Conservation (phyloP, 768 basidiomycete genomes). For the Daedalea quercina region DNA sequence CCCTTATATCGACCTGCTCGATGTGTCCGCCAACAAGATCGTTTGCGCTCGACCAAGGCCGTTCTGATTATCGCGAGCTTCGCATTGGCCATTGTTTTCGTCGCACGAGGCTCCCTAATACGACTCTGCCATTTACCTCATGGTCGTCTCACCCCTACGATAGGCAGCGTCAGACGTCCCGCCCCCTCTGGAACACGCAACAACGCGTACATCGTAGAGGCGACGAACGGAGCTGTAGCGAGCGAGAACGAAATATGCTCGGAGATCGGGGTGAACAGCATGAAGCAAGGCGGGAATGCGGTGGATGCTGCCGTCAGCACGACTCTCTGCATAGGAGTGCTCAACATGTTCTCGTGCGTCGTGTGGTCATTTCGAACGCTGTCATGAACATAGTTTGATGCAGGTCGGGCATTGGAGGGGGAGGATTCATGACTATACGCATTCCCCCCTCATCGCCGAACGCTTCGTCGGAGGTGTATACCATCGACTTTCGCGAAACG, state of each 20-base stretch:
- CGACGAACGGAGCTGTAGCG: conserved; percentile 79
- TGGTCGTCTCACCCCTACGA: background rate
- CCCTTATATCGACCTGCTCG: too few relatives aligned
- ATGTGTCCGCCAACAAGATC: too few relatives aligned
- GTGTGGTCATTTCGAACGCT: conserved; percentile 5
- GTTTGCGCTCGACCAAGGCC: too few relatives aligned
- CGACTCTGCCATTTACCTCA: background rate
- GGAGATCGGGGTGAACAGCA: conserved; percentile 67
- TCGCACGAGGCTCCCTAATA: background rate
- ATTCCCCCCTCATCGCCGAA: conserved; percentile 46
- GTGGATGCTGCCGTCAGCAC: conserved; percentile 82
- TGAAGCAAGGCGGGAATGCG: conserved; percentile 85
- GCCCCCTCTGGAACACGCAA: conserved; percentile 30
- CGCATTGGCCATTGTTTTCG: background rate
- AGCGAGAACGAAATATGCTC: conserved; percentile 85
- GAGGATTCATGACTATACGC: conserved; percentile 82
- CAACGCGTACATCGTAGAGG: conserved; percentile 52
- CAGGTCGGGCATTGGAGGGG: conserved; percentile 82
- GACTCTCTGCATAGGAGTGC: conserved; percentile 72
- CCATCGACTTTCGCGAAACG: conserved; percentile 85
- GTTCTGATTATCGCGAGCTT: too few relatives aligned
- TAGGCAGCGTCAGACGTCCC: background rate
- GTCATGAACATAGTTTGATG: background rate
- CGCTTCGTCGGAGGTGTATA: conserved; percentile 52
- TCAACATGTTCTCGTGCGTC: conserved; percentile 85